phyloP scores from a whole-genome alignment of 495 filamentous ascomycete species.

The Penicillium subrubescens region DNA sequence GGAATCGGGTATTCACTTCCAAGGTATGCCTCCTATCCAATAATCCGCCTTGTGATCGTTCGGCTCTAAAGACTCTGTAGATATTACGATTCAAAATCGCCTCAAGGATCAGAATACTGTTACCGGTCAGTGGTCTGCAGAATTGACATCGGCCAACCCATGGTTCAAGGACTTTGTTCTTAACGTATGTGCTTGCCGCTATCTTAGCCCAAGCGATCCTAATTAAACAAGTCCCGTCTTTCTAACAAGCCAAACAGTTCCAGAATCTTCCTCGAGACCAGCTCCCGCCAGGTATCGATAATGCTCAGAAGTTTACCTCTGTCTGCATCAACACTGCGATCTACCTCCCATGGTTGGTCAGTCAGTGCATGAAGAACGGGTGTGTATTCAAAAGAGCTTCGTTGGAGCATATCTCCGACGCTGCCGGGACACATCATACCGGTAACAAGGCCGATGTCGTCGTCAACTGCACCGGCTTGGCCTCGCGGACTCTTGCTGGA shows the following conservation, averaged over 20 bases:
- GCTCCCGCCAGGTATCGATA: constrained; percentile 60
- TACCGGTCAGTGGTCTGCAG: constrained; percentile 55
- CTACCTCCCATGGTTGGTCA: constrained; percentile 77
- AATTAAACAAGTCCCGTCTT: not conserved
- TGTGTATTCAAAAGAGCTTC: constrained; percentile 60
- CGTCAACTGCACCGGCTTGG: constrained; percentile 83
- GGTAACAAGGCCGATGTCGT: constrained; percentile 65
- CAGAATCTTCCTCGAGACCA: constrained; percentile 53
- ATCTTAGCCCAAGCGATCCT: not conserved
- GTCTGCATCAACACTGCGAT: constrained; percentile 86
- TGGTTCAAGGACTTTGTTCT: constrained; percentile 80
- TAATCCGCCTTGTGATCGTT: not conserved
- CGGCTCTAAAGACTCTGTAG: constrained; percentile 16
- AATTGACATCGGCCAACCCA: constrained; percentile 63
- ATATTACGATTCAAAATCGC: constrained; percentile 59
- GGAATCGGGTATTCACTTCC: constrained; percentile 85
- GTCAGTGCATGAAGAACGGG: constrained; percentile 70
- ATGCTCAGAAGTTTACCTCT: constrained; percentile 69
- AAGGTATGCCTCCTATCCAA: constrained; percentile 48
- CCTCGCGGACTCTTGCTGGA: constrained; percentile 70
- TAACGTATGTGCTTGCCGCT: constrained; percentile 46
- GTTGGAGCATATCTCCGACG: constrained; percentile 71
- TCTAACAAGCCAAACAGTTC: constrained; percentile 39
- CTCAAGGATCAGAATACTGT: constrained; percentile 54
- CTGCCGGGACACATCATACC: constrained; percentile 59